Evolutionary conservation across 306 rosid genomes (phyloP), one percentile per base, ranked within the genome.

Genomic region (Aeschynomene evenia): DNA sequence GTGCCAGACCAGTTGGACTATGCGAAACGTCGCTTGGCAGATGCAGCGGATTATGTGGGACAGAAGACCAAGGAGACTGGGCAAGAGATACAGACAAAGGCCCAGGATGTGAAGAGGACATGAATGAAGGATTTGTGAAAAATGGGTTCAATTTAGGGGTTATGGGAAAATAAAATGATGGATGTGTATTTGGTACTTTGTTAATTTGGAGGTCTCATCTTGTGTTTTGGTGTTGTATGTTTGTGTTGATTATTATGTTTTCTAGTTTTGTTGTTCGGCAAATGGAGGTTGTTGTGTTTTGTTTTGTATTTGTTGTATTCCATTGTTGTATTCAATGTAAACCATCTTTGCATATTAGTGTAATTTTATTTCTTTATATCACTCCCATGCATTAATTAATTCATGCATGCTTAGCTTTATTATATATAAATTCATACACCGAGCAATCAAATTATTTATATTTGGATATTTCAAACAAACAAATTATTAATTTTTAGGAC

Each of bases 1-100:
- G 70, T 74, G 72, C 87, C 91, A 0, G 86, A 77, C 39, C 82
- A 80, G 66, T 70, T 82, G 12, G 91, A 88, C 62, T 45, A 39
- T 1, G 85, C 85, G 0, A 86, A 85, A 81, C 77, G 79, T 43
- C 78, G 89, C 43, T 14, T 81, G 75, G 90, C 77, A 31, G 92
- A 88, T 16, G 40, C 63, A 82, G 91, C 83, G 0, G 80, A 48
- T 4, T 82, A 75, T 19, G 78, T 83, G 54, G 95, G 95, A 49
- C 95, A 85, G 81, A 91, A 91, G 87, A 84, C 90, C 1, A 87
- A 87, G 80, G 96, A 89, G 2, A 76, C 64, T 4, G 96, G 97
- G 15, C 97, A 88, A 26, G 97, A 88, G 29, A 78, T 85, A 13
- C 90, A 90, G 79, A 42, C 15, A 1, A 93, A 73, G 84, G 80